phyloP scores from a whole-genome alignment of 202 grass and related monocot genomes.

The Zizania palustris region DNA sequence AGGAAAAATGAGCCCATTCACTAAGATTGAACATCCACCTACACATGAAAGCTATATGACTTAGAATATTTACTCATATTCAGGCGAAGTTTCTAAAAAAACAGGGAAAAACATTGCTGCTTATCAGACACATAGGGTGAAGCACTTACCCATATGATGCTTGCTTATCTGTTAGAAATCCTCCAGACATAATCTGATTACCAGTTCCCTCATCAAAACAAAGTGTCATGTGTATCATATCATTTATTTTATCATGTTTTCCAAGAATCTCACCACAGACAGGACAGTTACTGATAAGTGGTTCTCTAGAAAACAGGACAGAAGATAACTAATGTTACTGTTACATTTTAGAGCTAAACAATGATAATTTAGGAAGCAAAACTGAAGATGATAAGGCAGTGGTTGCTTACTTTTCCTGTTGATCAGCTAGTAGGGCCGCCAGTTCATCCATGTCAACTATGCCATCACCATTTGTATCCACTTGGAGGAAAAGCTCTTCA shows the following conservation, averaged over 20 bases:
- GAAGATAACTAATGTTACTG: conserved; percentile 21
- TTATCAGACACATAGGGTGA: conserved; percentile 8
- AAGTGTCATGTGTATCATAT: conserved; percentile 97
- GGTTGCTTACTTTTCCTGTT: conserved; percentile 81
- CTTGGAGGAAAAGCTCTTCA: conserved; percentile 83
- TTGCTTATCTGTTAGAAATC: conserved; percentile 94
- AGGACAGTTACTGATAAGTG: conserved; percentile 90
- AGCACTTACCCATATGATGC: conserved; percentile 83
- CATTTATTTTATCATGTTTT: conserved; percentile 88
- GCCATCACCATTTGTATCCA: conserved; percentile 87
- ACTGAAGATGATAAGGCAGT: conserved; percentile 24
- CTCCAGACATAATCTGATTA: conserved; percentile 95
- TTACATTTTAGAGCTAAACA: conserved; percentile 7
- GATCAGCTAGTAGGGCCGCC: conserved; percentile 69
- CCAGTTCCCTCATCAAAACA: conserved; percentile 99
- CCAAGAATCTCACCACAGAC: conserved; percentile 96
- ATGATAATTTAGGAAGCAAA: conserved; percentile 33
- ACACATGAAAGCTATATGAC: conserved; percentile 45
- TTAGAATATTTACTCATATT: conserved; percentile 14
- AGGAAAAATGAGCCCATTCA: conserved; percentile 87
- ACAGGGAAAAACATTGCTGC: conserved; percentile 5
- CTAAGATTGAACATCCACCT: conserved; percentile 99
- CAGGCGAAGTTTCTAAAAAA: conserved; percentile 30
- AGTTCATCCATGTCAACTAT: conserved; percentile 98
- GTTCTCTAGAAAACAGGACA: conserved; percentile 65